Evolutionary conservation across 139 green algal genomes (phyloP), one percentile per base, ranked within the genome.

Genomic region (Marvania coccoides): DNA sequence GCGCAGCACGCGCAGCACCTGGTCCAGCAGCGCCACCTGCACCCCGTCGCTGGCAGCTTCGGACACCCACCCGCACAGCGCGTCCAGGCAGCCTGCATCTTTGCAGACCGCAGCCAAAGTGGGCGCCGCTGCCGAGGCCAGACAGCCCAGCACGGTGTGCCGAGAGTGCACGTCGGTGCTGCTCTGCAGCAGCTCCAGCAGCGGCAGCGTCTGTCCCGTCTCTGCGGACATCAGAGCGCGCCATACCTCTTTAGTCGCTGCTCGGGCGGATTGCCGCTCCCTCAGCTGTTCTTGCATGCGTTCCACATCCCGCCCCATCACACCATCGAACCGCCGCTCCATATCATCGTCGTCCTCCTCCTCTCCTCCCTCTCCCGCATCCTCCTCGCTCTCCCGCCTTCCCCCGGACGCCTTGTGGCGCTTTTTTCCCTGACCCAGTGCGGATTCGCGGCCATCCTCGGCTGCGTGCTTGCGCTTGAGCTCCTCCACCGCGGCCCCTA

Each of bases 31-130:
- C 14, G 26, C 33, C 53, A 56, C 54, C 26, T 70, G 48, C 2
- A 24, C 6, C 4, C 28, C 31, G 12, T 72, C 54, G 4, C 37
- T 15, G 1, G 34, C 56, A 28, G 56, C 29, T 6, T 58, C 71
- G 8, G 61, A 40, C 46, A 78, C 54, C 71, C 71, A 78, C 14
- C 57, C 68, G 36, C 39, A 29, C 9, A 66, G 59, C 14, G 38
- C 40, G 12, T 14, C 23, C 30, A 66, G 23, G 34, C 59, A 66
- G 14, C 39, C 14, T 26, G 54, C 35, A 28, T 66, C 59, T 23
- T 48, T 13, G 15, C 26, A 54, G 7, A 36, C 19, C 26, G 15
- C 36, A 15, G 48, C 40, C 13, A 48, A 56, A 8, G 14, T 12
- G 45, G 54, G 8, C 6, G 34, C 55, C 14, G 46, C 47, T 8